Evolutionary conservation across 305 asterid genomes (phyloP), one percentile per base, ranked within the genome.

Genomic region (Solanum hybrid): DNA sequence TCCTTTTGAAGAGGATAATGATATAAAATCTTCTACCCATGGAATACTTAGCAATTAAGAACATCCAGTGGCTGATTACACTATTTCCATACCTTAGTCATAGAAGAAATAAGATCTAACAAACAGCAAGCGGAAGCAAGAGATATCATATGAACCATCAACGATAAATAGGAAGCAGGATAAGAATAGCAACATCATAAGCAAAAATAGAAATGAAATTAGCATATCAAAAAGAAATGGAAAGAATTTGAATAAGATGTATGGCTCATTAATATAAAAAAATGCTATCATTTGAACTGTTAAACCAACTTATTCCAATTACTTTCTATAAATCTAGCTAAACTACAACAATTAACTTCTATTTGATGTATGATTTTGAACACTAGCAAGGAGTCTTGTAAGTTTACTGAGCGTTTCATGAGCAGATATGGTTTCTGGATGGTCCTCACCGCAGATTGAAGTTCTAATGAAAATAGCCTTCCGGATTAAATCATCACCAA

Each of bases 381-480:
- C 95, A 91, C 91, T 96, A 89, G 96, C 96, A 90, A 95, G 91
- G 80, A 96, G 97, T 89, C 98, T 94, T 38, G 98, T 95, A 90
- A 97, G 94, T 92, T 96, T 97, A 33, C 93, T 73, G 33, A 97
- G 99, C 1, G 99, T 97, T 89, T 96, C 99, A 11, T 93, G 95
- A 88, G 99, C 99, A 72, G 99, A 93, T 77, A 95, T 38, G 14
- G 99, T 97, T 79, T 96, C 99, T 2, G 98, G 98, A 93, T 97
- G 99, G 79, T 95, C 94, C 89, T 97, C 98, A 24, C 99, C 99
- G 14, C 96, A 94, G 51, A 96, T 96, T 11, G 99, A 96, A 57
- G 97, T 95, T 89, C 99, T 93, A 34, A 97, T 94, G 70, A 94
- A 97, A 34, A 97, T 91, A 20, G 99, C 96, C 92, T 97, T 97